Percentiles rank a stretch among this genome's conserved stretches.
Evolutionary conservation across 2,329 filamentous ascomycete species (phyloP).

Genomic region (Macrophomina pseudophaseolina): DNA sequence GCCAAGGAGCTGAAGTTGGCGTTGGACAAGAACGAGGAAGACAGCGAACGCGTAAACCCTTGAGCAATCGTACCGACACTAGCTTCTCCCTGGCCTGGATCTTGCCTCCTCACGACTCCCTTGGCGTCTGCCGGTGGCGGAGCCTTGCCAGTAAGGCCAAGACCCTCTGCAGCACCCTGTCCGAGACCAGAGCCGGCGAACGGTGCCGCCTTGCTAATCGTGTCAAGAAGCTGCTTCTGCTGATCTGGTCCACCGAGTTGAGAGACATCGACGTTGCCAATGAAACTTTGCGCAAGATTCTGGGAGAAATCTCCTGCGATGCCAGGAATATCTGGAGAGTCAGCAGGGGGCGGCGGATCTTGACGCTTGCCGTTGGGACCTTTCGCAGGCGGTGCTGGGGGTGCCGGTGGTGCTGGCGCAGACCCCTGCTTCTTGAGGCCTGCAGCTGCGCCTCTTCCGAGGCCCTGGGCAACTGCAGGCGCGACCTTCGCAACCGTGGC

Average conservation of each 20-base stretch:
- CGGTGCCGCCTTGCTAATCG: conserved; percentile 2
- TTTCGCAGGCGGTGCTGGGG: not conserved
- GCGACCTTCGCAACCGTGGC: conserved; percentile 6
- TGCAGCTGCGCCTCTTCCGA: conserved; percentile 8
- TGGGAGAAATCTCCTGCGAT: conserved; percentile 11
- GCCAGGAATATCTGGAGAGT: not conserved
- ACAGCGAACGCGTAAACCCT: conserved; percentile 15
- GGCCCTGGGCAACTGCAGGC: conserved; percentile 4
- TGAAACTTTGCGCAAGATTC: conserved; percentile 16
- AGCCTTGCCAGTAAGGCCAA: conserved; percentile 4
- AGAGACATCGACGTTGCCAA: conserved; percentile 8
- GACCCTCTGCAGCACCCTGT: conserved; percentile 13
- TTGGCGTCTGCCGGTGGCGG: not conserved
- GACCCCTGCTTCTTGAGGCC: not conserved
- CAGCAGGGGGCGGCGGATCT: not conserved
- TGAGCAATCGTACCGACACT: not conserved
- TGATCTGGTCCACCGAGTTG: not conserved
- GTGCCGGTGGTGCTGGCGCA: not conserved
- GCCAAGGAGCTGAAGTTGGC: conserved; percentile 3
- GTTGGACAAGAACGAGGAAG: conserved; percentile 16
- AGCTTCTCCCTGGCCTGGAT: not conserved
- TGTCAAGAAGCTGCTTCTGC: not conserved
- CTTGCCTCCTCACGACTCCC: not conserved
- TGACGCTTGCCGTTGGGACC: not conserved
- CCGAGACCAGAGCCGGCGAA: conserved; percentile 15